Conservation (phyloP, 2,329 filamentous ascomycete species). For the Rhexocercosporidium sp. region DNA sequence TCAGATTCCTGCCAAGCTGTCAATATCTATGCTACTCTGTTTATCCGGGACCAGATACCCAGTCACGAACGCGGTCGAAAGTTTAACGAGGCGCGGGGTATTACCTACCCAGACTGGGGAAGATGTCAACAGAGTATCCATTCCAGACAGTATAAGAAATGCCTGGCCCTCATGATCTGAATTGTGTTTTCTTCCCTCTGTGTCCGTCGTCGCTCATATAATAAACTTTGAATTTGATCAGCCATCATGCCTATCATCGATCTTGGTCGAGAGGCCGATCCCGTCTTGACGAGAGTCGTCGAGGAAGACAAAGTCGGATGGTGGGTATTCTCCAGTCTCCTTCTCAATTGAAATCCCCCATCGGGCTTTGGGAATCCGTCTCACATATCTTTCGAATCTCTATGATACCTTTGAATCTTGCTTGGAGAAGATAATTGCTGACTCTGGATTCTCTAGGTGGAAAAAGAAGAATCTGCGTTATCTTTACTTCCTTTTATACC, state of each 20-base stretch:
- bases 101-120: constrained; percentile 2
- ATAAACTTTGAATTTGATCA: not conserved
- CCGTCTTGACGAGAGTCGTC: constrained; percentile 47
- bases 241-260: constrained; percentile 25
- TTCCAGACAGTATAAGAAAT: constrained; percentile 1
- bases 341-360: too few relatives aligned
- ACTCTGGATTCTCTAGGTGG: constrained; percentile 40
- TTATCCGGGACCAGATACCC: constrained; percentile 13
- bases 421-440: not conserved
- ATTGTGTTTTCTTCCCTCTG: not conserved
- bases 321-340: constrained; percentile 34
- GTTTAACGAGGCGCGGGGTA: constrained; percentile 6
- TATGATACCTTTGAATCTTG: not conserved
- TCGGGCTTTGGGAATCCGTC: not conserved
- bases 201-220: not conserved
- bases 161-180: not conserved
- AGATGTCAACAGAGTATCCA: constrained; percentile 2
- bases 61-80: not conserved
- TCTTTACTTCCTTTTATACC: constrained; percentile 48
- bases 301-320: constrained; percentile 47
- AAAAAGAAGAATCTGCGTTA: constrained; percentile 45
- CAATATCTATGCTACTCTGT: constrained; percentile 1
- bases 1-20: constrained; percentile 2
- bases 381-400: not conserved
- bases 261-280: constrained; percentile 38